phyloP scores from a whole-genome alignment of 306 rosid genomes.

The Macrotyloma uniflorum region DNA sequence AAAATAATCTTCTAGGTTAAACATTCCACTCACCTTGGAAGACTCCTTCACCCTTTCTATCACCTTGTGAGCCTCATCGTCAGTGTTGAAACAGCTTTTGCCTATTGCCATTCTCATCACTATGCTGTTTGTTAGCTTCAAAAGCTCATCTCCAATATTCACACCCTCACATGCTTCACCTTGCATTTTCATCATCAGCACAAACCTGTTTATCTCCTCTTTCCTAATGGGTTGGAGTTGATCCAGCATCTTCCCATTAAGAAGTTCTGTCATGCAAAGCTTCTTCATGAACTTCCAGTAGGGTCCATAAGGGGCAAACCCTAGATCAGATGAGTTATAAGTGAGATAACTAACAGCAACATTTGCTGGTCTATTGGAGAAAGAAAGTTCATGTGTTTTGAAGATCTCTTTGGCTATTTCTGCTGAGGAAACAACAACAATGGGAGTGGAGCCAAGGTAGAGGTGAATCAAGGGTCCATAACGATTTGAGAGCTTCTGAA shows the following conservation, averaged over 20 bases:
- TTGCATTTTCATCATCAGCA: slow-evolving; percentile 17
- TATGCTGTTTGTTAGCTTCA: slow-evolving; percentile 46
- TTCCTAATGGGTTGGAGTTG: slow-evolving; percentile 46
- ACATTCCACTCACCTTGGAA: slow-evolving; percentile 36
- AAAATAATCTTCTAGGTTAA: slow-evolving; percentile 49
- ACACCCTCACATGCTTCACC: slow-evolving; percentile 23
- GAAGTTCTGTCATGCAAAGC: slow-evolving; percentile 63
- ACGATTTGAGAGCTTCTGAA: slow-evolving; percentile 47
- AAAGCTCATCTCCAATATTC: slow-evolving; percentile 49
- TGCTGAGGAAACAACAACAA: slow-evolving; percentile 56
- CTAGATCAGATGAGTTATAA: slow-evolving; percentile 53
- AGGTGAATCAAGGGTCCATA: slow-evolving; percentile 62
- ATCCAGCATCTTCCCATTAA: slow-evolving; percentile 53
- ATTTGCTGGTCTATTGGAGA: slow-evolving; percentile 51
- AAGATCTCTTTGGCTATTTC: slow-evolving; percentile 59
- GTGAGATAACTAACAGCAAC: slow-evolving; percentile 49
- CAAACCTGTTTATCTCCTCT: slow-evolving; percentile 46
- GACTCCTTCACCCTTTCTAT: slow-evolving; percentile 42
- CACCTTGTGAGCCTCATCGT: slow-evolving; percentile 51
- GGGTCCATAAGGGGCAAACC: slow-evolving; percentile 59
- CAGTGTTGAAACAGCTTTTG: slow-evolving; percentile 37
- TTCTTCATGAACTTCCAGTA: slow-evolving; percentile 75
- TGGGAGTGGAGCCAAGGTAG: slow-evolving; percentile 50
- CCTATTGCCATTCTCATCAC: slow-evolving; percentile 55
- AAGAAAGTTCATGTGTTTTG: slow-evolving; percentile 49